Percentiles rank a stretch among this genome's conserved stretches.
These are phyloP conservation scores for Fusarium phyllophilum DNA, from an alignment of 2,329 filamentous ascomycete species.

Conservation along the genomic window DNA sequence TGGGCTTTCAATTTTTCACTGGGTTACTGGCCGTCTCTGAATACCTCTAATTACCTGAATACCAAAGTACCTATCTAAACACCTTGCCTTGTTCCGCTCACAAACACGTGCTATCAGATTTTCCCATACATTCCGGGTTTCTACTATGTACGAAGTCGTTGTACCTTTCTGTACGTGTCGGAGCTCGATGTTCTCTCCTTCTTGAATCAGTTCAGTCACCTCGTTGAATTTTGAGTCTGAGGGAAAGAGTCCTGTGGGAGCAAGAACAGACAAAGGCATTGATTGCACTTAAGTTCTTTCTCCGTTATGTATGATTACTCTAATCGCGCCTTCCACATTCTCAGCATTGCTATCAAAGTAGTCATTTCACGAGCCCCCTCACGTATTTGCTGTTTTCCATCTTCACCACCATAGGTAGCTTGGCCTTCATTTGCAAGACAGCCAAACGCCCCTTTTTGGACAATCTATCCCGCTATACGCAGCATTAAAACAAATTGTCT, in stretches of 20 bases:
- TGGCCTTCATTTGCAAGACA: constrained; percentile 28
- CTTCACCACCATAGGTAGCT: constrained; percentile 30
- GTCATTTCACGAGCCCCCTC: not conserved
- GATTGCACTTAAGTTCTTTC: not conserved
- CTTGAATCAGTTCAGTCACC: not conserved
- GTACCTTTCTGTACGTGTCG: not conserved
- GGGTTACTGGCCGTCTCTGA: not conserved
- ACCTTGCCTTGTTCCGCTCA: not conserved
- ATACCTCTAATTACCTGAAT: constrained; percentile 28
- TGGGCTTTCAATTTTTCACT: constrained; percentile 4
- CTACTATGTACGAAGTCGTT: not conserved
- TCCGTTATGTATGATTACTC: not conserved
- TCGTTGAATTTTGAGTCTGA: not conserved
- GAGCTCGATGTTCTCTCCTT: not conserved
- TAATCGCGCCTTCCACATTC: not conserved
- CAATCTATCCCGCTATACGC: constrained; percentile 40
- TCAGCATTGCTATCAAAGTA: not conserved
- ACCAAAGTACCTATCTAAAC: not conserved
- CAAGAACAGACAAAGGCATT: not conserved
- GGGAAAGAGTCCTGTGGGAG: not conserved
- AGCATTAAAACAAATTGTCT: constrained; percentile 42
- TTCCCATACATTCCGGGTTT: not conserved
- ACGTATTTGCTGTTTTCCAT: not conserved
- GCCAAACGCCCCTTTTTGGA: constrained; percentile 40
- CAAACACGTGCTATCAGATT: not conserved